Evolutionary conservation across 345 rosid genomes (phyloP), one percentile per base, ranked within the genome.

Genomic region (Atalantia buxifolia): DNA sequence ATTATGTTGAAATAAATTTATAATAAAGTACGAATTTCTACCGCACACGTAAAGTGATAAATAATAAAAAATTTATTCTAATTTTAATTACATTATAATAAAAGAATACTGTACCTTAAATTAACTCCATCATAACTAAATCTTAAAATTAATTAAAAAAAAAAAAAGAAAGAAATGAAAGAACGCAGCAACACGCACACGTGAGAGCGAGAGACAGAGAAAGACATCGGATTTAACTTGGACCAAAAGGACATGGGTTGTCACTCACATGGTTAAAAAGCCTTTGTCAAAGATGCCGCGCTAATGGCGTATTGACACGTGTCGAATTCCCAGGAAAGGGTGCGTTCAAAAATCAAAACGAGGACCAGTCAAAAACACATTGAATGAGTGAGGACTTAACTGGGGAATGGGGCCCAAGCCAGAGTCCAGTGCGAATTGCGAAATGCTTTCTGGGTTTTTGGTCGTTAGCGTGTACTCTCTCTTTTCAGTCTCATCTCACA

Each of bases 221-320:
- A 12, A 21, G 53, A 5, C 40, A 56, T 56, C 9, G 24, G 66
- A 42, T 66, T 72, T 68, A 71, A 83, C 78, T 84, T 79, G 57
- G 73, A 78, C 79, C 77, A 61, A 80, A 85, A 82, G 86, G 86
- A 88, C 85, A 80, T 25, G 36, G 78, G 85, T 79, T 84, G 90
- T 85, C 91, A 87, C 76, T 84, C 92, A 90, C 91, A 82, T 86
- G 91, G 81, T 79, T 80, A 76, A 42, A 55, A 77, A 69, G 19
- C 72, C 63, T 66, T 75, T 61, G 10, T 2, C 1, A 18, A 65
- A 75, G 40, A 9, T 61, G 63, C 27, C 31, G 53, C 56, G 6
- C 88, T 70, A 90, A 74, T 85, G 79, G 89, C 76, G 78, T 56
- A 36, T 0, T 12, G 86, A 71, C 87, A 82, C 70, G 81, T 69